Conservation (phyloP, 352 stramenopile genomes). For the Globisporangium cederbergense region DNA sequence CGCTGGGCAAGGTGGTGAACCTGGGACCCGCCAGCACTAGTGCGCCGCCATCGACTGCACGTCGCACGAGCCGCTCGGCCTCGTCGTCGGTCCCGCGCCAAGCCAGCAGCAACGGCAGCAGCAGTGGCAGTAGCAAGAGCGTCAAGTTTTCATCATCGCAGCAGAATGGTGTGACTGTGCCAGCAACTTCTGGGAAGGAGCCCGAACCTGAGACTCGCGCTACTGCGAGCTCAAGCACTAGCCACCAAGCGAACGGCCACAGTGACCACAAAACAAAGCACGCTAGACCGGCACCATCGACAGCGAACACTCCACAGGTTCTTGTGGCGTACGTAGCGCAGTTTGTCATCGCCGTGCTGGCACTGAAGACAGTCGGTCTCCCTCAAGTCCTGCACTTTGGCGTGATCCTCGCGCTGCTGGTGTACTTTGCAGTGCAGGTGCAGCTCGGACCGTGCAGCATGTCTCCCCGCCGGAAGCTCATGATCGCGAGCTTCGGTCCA, state of each 20-base stretch:
- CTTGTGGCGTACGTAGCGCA: slow-evolving; percentile 44
- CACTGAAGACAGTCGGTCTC: slow-evolving; percentile 41
- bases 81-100: background rate
- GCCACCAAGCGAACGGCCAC: background rate
- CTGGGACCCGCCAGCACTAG: slow-evolving; percentile 11
- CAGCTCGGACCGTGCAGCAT: slow-evolving; percentile 58
- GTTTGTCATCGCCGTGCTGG: slow-evolving; percentile 47
- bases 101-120: background rate
- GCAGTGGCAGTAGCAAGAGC: slow-evolving; percentile 6
- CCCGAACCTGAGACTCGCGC: slow-evolving; percentile 9
- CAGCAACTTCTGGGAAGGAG: slow-evolving; percentile 2
- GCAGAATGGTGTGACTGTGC: background rate
- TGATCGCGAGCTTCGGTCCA: slow-evolving; percentile 59
- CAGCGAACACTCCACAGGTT: slow-evolving; percentile 29
- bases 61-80: background rate
- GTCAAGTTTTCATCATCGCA: slow-evolving; percentile 8
- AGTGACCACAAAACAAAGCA: background rate
- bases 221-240: background rate
- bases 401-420: slow-evolving; percentile 36
- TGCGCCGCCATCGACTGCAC: background rate
- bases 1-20: slow-evolving; percentile 46
- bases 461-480: slow-evolving; percentile 59
- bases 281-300: background rate
- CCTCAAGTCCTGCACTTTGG: slow-evolving; percentile 41
- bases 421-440: slow-evolving; percentile 53